These are phyloP conservation scores for Pinus taeda DNA, from an alignment of 75 land plant species.

Conservation along the genomic window DNA sequence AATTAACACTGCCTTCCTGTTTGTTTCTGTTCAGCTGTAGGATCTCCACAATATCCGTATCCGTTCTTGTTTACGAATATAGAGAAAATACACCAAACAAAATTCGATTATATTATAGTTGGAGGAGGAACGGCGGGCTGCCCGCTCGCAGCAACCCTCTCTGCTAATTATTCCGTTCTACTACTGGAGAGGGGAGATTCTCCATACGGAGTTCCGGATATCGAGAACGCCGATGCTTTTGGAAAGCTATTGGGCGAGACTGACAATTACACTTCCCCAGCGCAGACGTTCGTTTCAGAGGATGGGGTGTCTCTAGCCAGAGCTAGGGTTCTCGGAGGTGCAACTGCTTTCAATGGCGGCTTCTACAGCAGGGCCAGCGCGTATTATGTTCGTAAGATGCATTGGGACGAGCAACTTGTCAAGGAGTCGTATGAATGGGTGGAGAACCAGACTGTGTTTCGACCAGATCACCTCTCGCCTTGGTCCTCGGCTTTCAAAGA, in stretches of 20 bases:
- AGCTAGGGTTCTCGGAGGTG: background rate
- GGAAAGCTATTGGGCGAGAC: slow-evolving; percentile 27
- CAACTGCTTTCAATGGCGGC: background rate
- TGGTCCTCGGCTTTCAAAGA: background rate
- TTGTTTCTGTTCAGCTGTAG: background rate
- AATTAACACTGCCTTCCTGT: too few relatives aligned
- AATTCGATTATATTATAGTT: slow-evolving; percentile 72
- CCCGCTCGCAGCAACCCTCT: slow-evolving; percentile 75
- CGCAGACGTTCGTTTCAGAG: slow-evolving; percentile 64
- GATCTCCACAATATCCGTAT: background rate
- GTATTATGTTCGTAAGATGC: background rate
- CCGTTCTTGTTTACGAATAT: background rate
- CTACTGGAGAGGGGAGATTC: slow-evolving; percentile 72
- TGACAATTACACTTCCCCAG: slow-evolving; percentile 42
- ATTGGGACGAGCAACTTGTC: background rate
- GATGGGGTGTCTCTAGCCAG: slow-evolving; percentile 32
- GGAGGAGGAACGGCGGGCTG: slow-evolving; percentile 85
- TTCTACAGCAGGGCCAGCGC: background rate
- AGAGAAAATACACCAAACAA: background rate
- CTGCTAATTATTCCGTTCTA: slow-evolving; percentile 39
- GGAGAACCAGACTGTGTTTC: background rate
- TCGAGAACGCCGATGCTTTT: slow-evolving; percentile 54
- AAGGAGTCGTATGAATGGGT: slow-evolving; percentile 2
- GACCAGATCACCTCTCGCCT: background rate
- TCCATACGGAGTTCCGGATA: slow-evolving; percentile 38